A percentile compares a stretch with the other conserved stretches of the same genome.
Evolutionary conservation across 768 basidiomycete species (phyloP).

Genomic region (Pilatotrama ljubarskyi): DNA sequence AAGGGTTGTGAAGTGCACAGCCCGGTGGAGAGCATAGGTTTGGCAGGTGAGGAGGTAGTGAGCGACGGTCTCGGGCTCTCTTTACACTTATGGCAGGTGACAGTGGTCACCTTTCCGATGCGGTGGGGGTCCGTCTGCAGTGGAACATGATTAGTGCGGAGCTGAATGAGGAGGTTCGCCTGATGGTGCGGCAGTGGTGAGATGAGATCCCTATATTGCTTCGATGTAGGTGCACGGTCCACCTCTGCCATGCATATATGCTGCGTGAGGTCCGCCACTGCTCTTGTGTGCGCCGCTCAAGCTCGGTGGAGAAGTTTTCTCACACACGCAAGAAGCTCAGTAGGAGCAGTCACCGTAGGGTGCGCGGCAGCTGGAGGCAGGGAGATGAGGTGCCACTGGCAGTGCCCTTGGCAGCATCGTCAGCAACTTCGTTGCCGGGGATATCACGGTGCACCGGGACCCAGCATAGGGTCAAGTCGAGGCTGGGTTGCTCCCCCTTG

Average conservation of each 20-base stretch:
- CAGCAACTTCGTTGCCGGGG: too few relatives aligned
- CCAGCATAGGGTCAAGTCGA: conserved; percentile 11
- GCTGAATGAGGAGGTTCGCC: conserved; percentile 29
- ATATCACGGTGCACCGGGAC: conserved; percentile 10
- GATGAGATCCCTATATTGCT: not conserved
- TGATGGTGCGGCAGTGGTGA: conserved; percentile 3
- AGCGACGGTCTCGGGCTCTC: too few relatives aligned
- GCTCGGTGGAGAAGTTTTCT: too few relatives aligned
- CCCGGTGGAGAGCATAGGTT: not conserved
- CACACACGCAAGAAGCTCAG: not conserved
- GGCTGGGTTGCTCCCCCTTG: not conserved
- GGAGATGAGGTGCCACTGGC: not conserved
- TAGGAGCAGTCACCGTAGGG: conserved; percentile 13
- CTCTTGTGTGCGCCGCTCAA: not conserved
- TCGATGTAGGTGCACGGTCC: not conserved
- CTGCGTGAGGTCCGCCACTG: not conserved
- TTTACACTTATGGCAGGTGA: conserved; percentile 2
- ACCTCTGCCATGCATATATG: not conserved
- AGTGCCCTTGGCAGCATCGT: conserved; percentile 14
- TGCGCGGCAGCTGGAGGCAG: not conserved
- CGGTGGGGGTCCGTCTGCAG: conserved; percentile 30
- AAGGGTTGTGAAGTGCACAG: not conserved
- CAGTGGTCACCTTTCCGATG: conserved; percentile 4
- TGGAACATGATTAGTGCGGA: too few relatives aligned
- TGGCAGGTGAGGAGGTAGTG: conserved; percentile 27